Conservation (phyloP, 1,139 yeast species). For the Yamadazyma buinensis region DNA sequence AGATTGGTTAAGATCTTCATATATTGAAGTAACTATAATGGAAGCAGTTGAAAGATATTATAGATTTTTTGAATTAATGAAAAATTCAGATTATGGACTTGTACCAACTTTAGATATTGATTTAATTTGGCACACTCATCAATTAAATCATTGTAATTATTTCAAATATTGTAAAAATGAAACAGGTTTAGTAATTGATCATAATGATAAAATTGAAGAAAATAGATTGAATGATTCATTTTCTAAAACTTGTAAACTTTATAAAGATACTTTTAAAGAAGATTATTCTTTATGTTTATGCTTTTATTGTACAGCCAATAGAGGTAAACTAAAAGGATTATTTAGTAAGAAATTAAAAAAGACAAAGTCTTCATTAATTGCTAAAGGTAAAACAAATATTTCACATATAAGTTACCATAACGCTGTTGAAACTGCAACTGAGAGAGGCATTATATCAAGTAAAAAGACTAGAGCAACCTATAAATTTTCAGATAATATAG, state of each 20-base stretch:
- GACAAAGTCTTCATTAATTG: not conserved
- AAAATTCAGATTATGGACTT: constrained; percentile 9
- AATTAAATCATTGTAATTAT: constrained; percentile 23
- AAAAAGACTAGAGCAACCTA: not conserved
- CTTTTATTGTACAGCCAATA: constrained; percentile 6
- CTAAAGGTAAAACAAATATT: not conserved
- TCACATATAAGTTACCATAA: constrained; percentile 12
- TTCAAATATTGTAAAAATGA: constrained; percentile 15
- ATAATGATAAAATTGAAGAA: constrained; percentile 18
- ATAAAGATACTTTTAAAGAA: constrained; percentile 8
- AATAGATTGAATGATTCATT: constrained; percentile 11
- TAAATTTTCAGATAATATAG: not conserved
- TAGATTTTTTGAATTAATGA: constrained; percentile 20
- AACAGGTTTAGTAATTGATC: constrained; percentile 13
- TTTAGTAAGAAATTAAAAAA: not conserved
- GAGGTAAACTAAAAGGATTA: constrained; percentile 1
- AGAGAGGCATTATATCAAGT: not conserved
- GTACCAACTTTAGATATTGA: constrained; percentile 42
- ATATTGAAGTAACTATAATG: constrained; percentile 15
- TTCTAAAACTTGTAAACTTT: constrained; percentile 14
- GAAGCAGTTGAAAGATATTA: constrained; percentile 23
- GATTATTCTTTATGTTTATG: constrained; percentile 15
- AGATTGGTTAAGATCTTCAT: constrained; percentile 27
- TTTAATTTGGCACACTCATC: constrained; percentile 42
- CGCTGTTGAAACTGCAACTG: constrained; percentile 8